phyloP scores from a whole-genome alignment of 2,329 filamentous ascomycete species.

The Xylariaceae sp. region DNA sequence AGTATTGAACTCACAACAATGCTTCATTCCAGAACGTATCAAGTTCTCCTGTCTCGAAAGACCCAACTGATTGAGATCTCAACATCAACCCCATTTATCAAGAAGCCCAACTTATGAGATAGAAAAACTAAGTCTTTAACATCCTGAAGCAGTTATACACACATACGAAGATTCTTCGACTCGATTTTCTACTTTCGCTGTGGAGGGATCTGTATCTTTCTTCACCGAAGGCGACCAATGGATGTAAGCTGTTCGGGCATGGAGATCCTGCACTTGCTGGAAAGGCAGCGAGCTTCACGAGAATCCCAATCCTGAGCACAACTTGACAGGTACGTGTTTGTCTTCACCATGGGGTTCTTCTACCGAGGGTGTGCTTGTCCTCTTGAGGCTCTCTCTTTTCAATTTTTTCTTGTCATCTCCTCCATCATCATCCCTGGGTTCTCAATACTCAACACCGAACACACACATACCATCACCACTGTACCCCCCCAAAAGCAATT shows the following conservation, averaged over 20 bases:
- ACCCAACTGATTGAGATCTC: too few species aligned
- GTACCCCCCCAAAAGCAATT: too few species aligned
- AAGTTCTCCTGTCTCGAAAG: too few species aligned
- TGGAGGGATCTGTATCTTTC: too few species aligned
- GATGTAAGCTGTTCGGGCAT: conserved; percentile 6
- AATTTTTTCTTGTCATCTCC: not conserved
- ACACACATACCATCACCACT: too few species aligned
- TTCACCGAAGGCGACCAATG: not conserved
- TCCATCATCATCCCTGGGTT: not conserved
- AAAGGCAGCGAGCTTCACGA: conserved; percentile 4
- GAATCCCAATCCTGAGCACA: conserved; percentile 1
- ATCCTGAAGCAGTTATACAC: too few species aligned
- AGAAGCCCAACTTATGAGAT: too few species aligned
- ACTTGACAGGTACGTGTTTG: too few species aligned
- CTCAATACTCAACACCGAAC: not conserved
- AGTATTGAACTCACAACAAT: conserved; percentile 4
- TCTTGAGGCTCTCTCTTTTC: too few species aligned
- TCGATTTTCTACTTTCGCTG: conserved; percentile 4
- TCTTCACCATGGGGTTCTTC: too few species aligned
- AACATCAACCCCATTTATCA: too few species aligned
- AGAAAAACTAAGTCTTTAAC: too few species aligned
- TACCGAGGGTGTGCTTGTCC: conserved; percentile 5
- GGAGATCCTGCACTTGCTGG: conserved; percentile 9
- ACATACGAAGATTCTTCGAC: conserved; percentile 6
- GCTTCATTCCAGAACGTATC: conserved; percentile 3